Evolutionary conservation across 2,329 filamentous ascomycete genomes (phyloP).

Genomic region (Pseudopithomyces chartarum): DNA sequence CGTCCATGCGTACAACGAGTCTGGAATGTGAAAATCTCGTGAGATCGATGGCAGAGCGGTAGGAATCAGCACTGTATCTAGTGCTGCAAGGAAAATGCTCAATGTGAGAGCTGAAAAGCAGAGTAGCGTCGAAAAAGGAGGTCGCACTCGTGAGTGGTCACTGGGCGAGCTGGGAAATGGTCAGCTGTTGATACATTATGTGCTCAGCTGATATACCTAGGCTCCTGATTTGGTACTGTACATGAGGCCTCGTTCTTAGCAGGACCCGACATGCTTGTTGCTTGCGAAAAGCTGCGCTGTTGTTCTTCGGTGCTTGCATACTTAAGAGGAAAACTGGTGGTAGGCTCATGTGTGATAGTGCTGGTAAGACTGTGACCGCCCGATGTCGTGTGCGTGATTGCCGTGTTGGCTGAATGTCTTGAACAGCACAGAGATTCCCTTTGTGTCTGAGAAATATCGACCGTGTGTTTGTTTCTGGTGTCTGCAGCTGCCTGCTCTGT

Average conservation of each 20-base stretch:
- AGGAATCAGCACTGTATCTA: slow-evolving; percentile 63
- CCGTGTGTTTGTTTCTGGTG: not conserved
- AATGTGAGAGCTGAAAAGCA: slow-evolving; percentile 39
- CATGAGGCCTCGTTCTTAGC: not conserved
- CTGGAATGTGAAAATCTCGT: slow-evolving; percentile 63
- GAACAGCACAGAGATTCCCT: not conserved
- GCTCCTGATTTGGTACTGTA: no score
- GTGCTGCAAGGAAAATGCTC: slow-evolving; percentile 49
- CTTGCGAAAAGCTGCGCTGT: not conserved
- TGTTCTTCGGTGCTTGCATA: slow-evolving; percentile 1
- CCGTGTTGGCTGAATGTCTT: slow-evolving; percentile 1
- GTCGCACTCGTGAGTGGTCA: not conserved
- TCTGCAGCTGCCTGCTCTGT: not conserved
- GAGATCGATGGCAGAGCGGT: slow-evolving; percentile 71
- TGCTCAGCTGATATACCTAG: no score
- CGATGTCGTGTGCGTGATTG: slow-evolving; percentile 4
- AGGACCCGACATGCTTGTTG: slow-evolving; percentile 4
- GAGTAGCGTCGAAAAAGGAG: slow-evolving; percentile 20
- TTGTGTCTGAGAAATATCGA: not conserved
- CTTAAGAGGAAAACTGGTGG: not conserved
- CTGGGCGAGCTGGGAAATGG: no score
- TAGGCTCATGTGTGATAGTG: not conserved
- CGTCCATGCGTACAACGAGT: slow-evolving; percentile 77
- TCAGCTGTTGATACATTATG: no score
- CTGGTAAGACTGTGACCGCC: slow-evolving; percentile 1